Evolutionary conservation across 371 early-diverging fungal genomes (phyloP).

Genomic region (Choanephora cucurbitarum): DNA sequence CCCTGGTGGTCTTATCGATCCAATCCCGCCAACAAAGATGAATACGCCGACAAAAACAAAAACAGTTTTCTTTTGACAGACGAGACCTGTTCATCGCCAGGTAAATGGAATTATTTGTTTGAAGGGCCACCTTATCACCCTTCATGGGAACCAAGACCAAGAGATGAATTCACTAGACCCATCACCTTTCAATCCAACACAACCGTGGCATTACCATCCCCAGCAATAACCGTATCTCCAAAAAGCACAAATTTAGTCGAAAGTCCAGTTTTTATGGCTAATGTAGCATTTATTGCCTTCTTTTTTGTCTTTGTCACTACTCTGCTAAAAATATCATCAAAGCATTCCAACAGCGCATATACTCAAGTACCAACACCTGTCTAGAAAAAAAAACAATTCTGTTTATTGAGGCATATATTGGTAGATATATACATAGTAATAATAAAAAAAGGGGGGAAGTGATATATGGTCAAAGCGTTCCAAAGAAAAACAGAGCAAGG

Average conservation of each 20-base stretch:
- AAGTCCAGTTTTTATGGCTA: not conserved
- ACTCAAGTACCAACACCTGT: no score
- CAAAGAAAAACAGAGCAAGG: not conserved
- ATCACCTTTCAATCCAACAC: not conserved
- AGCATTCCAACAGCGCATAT: not conserved
- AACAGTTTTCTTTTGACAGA: slow-evolving; percentile 25
- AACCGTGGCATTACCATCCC: not conserved
- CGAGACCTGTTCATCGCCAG: slow-evolving; percentile 20
- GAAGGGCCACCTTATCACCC: slow-evolving; percentile 34
- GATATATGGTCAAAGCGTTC: no score
- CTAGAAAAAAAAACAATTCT: no score
- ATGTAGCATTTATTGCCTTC: not conserved
- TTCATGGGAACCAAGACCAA: slow-evolving; percentile 12
- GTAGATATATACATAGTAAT: not conserved
- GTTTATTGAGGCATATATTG: no score
- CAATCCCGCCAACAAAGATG: not conserved
- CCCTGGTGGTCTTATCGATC: slow-evolving; percentile 34
- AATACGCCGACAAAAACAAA: slow-evolving; percentile 2
- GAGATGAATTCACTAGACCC: slow-evolving; percentile 22
- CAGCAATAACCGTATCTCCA: not conserved
- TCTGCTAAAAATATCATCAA: not conserved
- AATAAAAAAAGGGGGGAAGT: not conserved
- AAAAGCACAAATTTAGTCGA: not conserved
- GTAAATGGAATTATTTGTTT: slow-evolving; percentile 40
- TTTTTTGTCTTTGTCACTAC: not conserved